Evolutionary conservation across 768 basidiomycete species (phyloP).

Genomic region (Gloeophyllum trabeum): DNA sequence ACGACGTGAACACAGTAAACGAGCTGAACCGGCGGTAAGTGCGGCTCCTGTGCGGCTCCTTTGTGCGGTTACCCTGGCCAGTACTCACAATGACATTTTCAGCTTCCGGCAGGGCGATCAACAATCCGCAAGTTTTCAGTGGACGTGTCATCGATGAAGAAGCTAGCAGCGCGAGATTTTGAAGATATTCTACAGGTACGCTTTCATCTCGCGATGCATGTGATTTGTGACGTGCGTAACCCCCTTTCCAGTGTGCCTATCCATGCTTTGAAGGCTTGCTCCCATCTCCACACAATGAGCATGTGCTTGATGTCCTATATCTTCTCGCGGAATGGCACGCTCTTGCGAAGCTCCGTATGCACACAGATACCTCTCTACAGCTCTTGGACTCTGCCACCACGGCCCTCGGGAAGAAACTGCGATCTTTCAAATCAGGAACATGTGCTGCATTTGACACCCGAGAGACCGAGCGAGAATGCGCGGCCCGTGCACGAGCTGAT

Average conservation of each 20-base stretch:
- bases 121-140: conserved; percentile 12
- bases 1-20: not conserved
- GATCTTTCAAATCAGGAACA: conserved; percentile 17
- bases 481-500: conserved; percentile 6
- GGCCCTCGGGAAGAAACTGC: conserved; percentile 18
- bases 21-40: conserved; percentile 7
- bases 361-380: conserved; percentile 21
- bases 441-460: conserved; percentile 16
- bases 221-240: too few relatives aligned
- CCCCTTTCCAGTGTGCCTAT: conserved; percentile 12
- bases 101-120: conserved; percentile 3
- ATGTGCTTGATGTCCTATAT: conserved; percentile 23
- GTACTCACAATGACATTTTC: not conserved
- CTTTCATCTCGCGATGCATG: too few relatives aligned
- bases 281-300: conserved; percentile 7
- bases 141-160: conserved; percentile 16
- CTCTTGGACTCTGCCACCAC: conserved; percentile 14
- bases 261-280: conserved; percentile 16
- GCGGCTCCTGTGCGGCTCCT: not conserved
- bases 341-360: conserved; percentile 27
- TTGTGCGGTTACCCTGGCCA: not conserved
- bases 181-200: conserved; percentile 17
- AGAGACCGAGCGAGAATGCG: conserved; percentile 26
- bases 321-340: conserved; percentile 24
- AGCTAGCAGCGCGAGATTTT: conserved; percentile 17